Conservation (phyloP, 148 eudicot species). For the Nepenthes mirabilis region DNA sequence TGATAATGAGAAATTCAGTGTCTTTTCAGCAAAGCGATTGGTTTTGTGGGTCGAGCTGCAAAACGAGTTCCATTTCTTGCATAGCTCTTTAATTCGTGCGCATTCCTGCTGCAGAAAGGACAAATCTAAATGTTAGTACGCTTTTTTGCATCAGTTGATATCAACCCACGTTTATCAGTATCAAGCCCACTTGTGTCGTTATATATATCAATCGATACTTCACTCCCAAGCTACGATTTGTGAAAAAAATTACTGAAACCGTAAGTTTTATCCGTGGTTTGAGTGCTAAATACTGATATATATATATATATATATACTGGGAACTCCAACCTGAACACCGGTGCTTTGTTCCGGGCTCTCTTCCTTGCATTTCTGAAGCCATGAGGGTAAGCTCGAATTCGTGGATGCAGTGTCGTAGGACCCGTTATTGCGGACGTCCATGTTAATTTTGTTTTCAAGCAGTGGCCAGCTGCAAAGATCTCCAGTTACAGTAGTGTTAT, state of each 20-base stretch:
- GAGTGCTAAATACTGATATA: too few species aligned
- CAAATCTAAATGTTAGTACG: too few species aligned
- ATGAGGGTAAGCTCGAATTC: slow-evolving; percentile 46
- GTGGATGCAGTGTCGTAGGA: slow-evolving; percentile 21
- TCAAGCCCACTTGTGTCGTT: too few species aligned
- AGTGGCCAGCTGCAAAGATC: slow-evolving; percentile 27
- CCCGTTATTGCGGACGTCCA: slow-evolving; percentile 41
- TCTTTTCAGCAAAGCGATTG: slow-evolving; percentile 29
- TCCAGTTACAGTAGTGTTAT: slow-evolving; percentile 15
- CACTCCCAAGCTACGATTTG: too few species aligned
- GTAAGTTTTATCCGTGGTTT: too few species aligned
- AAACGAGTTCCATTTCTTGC: slow-evolving; percentile 74
- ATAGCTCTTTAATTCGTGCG: slow-evolving; percentile 43
- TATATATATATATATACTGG: too few species aligned
- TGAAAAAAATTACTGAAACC: too few species aligned
- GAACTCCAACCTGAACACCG: slow-evolving; percentile 30
- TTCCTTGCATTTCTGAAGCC: slow-evolving; percentile 67
- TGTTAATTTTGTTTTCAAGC: slow-evolving; percentile 16
- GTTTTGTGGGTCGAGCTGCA: slow-evolving; percentile 47
- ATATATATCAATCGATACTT: too few species aligned
- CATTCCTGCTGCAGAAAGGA: slow-evolving; percentile 26
- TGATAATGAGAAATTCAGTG: slow-evolving; percentile 26
- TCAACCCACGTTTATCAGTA: too few species aligned
- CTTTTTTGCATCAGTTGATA: too few species aligned
- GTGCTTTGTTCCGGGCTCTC: slow-evolving; percentile 21